Evolutionary conservation across 495 filamentous ascomycete species (phyloP).

Genomic region (Bombardia bombarda): DNA sequence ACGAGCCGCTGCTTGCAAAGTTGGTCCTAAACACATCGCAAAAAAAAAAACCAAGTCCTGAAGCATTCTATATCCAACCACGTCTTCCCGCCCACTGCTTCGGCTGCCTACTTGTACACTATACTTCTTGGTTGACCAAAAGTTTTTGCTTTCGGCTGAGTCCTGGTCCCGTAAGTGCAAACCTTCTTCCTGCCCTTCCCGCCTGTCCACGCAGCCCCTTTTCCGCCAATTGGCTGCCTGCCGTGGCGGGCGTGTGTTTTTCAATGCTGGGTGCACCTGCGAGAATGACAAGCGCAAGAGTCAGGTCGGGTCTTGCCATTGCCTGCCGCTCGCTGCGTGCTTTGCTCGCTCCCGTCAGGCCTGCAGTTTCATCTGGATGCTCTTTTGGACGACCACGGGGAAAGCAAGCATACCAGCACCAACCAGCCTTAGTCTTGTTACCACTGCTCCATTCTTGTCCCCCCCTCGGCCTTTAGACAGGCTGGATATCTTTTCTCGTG

Average conservation of each 20-base stretch:
- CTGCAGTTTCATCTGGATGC: too few species aligned
- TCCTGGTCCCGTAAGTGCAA: constrained; percentile 13
- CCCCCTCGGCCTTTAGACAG: constrained; percentile 8
- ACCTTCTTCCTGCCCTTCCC: constrained; percentile 4
- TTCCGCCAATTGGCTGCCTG: neutral
- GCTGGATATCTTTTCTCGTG: neutral
- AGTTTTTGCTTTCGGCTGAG: neutral
- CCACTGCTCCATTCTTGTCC: neutral
- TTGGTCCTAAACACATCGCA: too few species aligned
- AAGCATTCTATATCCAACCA: too few species aligned
- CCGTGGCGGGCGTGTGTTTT: neutral
- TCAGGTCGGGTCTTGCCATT: neutral
- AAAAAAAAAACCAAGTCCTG: too few species aligned
- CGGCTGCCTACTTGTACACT: neutral
- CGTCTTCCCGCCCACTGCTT: too few species aligned
- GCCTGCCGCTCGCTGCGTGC: too few species aligned
- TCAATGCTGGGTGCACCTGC: neutral
- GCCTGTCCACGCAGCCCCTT: neutral
- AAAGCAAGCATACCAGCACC: too few species aligned
- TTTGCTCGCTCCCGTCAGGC: too few species aligned
- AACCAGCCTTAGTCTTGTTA: too few species aligned
- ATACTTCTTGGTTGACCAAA: neutral
- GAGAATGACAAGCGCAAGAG: neutral
- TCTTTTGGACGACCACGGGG: too few species aligned
- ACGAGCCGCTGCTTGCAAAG: too few species aligned